phyloP scores from a whole-genome alignment of 2,329 filamentous ascomycete genomes.

The Lasiodiplodia theobromae region DNA sequence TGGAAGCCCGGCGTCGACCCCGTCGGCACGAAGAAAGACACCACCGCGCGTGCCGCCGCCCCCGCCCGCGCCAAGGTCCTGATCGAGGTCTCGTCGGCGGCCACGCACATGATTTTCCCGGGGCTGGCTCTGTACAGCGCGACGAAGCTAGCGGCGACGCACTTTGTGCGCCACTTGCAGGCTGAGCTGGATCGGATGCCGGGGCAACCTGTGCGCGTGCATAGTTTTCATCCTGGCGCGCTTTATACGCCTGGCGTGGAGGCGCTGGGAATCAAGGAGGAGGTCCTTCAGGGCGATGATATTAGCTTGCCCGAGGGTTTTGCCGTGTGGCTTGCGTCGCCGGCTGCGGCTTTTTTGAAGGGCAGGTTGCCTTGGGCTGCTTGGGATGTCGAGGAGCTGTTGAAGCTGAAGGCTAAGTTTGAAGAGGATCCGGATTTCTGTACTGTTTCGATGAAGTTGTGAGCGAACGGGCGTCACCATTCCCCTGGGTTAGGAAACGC shows the following conservation, averaged over 20 bases:
- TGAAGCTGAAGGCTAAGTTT: not conserved
- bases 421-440: not conserved
- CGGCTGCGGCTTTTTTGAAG: constrained; percentile 35
- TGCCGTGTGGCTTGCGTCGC: constrained; percentile 43
- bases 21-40: not conserved
- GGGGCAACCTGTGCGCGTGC: not conserved
- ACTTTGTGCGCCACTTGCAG: constrained; percentile 27
- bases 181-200: not conserved
- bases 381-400: constrained; percentile 43
- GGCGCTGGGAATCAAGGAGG: not conserved
- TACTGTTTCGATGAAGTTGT: not conserved
- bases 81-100: constrained; percentile 16
- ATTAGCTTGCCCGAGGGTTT: constrained; percentile 32
- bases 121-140: constrained; percentile 29
- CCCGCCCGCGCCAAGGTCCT: constrained; percentile 7
- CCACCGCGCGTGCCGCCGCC: not conserved
- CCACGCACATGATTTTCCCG: not conserved
- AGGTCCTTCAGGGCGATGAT: not conserved
- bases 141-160: constrained; percentile 25
- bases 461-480: not conserved
- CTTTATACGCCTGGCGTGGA: not conserved
- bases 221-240: constrained; percentile 4
- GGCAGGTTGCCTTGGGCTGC: constrained; percentile 37
- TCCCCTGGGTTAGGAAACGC: not conserved
- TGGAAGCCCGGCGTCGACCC: not conserved